phyloP scores from a whole-genome alignment of 139 green algal genomes.

The Picochlorum sp. region DNA sequence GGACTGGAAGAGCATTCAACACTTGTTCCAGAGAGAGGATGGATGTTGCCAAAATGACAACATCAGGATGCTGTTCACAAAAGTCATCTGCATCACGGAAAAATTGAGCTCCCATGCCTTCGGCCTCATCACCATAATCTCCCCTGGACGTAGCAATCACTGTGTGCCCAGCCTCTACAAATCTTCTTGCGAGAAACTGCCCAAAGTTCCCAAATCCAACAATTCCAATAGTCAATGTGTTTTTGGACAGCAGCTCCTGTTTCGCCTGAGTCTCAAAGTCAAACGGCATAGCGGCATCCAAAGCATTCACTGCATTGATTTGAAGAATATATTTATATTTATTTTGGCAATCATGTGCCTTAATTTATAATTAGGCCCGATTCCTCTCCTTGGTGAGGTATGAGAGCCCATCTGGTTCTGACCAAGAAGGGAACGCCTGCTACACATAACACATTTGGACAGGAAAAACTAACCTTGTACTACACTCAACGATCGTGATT shows the following conservation, averaged over 20 bases:
- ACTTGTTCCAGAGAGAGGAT: slow-evolving; percentile 86
- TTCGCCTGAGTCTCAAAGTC: slow-evolving; percentile 25
- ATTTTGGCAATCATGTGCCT: too few relatives aligned
- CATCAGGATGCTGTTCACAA: slow-evolving; percentile 92
- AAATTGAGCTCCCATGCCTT: slow-evolving; percentile 72
- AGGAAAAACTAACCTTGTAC: too few relatives aligned
- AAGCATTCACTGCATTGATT: slow-evolving; percentile 16
- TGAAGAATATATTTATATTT: too few relatives aligned
- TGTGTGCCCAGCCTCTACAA: slow-evolving; percentile 68
- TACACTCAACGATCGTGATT: too few relatives aligned
- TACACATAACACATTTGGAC: too few relatives aligned
- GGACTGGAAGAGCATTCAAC: slow-evolving; percentile 65
- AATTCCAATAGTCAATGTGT: slow-evolving; percentile 76
- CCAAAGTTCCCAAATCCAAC: slow-evolving; percentile 98
- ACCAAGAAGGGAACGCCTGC: too few relatives aligned
- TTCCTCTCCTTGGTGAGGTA: too few relatives aligned
- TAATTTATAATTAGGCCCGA: too few relatives aligned
- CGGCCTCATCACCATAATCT: slow-evolving; percentile 60
- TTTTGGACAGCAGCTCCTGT: slow-evolving; percentile 10
- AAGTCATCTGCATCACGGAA: slow-evolving; percentile 88
- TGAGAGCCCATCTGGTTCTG: too few relatives aligned
- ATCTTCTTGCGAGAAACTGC: slow-evolving; percentile 88
- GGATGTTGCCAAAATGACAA: slow-evolving; percentile 83
- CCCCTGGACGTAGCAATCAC: slow-evolving; percentile 75
- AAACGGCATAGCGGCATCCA: slow-evolving; percentile 46